Conservation (phyloP, 2,329 filamentous ascomycete genomes). For the Ascochyta koolunga region DNA sequence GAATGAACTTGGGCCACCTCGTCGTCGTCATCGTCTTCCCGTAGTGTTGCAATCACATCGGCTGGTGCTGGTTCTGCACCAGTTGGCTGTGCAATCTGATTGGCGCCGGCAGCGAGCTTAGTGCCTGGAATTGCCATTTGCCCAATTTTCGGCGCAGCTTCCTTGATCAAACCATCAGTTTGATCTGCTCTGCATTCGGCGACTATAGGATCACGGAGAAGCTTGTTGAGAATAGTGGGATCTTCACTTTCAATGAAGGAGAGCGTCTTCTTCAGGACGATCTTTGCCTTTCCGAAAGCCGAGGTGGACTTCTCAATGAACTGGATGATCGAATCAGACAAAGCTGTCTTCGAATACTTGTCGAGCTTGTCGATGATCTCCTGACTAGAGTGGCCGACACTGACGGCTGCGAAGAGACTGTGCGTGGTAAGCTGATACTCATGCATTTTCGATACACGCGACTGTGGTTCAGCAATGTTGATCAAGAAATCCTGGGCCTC, state of each 20-base stretch:
- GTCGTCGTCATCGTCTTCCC: constrained; percentile 79
- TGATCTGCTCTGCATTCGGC: constrained; percentile 78
- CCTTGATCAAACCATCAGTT: constrained; percentile 74
- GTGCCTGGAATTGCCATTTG: constrained; percentile 93
- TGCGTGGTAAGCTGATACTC: constrained; percentile 92
- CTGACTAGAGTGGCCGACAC: constrained; percentile 84
- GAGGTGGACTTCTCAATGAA: constrained; percentile 85
- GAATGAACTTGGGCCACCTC: constrained; percentile 87
- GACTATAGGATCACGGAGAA: constrained; percentile 86
- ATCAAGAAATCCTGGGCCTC: constrained; percentile 94
- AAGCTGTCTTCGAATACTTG: constrained; percentile 83
- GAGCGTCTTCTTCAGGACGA: constrained; percentile 91
- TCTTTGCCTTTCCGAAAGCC: constrained; percentile 93
- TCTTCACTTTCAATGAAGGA: constrained; percentile 95
- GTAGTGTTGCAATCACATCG: constrained; percentile 72
- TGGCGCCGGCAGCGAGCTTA: constrained; percentile 86
- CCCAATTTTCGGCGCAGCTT: constrained; percentile 83
- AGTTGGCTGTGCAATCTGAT: constrained; percentile 61
- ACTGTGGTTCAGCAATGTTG: constrained; percentile 92
- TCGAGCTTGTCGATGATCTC: constrained; percentile 92
- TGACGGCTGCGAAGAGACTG: constrained; percentile 93
- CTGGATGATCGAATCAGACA: constrained; percentile 78
- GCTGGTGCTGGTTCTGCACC: constrained; percentile 43
- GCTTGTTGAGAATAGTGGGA: constrained; percentile 79
- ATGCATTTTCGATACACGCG: constrained; percentile 87